These are phyloP conservation scores for Theileria annulata DNA, from an alignment of 169 alveolate species.

Conservation along the genomic window DNA sequence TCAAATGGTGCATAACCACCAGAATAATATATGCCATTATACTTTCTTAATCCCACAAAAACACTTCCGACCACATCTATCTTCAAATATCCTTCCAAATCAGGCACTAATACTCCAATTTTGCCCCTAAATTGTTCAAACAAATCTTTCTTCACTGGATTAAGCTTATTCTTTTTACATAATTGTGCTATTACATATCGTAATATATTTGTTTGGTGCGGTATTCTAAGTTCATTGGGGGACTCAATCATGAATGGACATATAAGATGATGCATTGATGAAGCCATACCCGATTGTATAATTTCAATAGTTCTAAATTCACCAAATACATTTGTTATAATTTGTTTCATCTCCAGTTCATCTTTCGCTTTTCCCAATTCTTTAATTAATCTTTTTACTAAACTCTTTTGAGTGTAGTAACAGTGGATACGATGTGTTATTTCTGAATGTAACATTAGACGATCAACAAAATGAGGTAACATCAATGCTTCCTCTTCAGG, in stretches of 20 bases:
- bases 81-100: neutral
- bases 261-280: constrained; percentile 22
- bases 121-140: neutral
- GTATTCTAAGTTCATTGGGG: constrained; percentile 35
- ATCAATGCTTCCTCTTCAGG: constrained; percentile 22
- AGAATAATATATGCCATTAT: constrained; percentile 43
- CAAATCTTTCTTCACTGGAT: constrained; percentile 2
- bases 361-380: constrained; percentile 13
- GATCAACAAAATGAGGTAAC: constrained; percentile 40
- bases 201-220: constrained; percentile 34
- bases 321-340: constrained; percentile 22
- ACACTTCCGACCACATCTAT: constrained; percentile 49
- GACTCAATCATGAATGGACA: constrained; percentile 70
- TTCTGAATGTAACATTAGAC: constrained; percentile 55
- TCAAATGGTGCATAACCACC: constrained; percentile 67
- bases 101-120: neutral
- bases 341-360: neutral
- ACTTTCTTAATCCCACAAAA: constrained; percentile 55
- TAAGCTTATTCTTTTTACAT: neutral
- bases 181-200: constrained; percentile 15
- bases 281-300: constrained; percentile 32
- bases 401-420: constrained; percentile 33
- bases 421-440: constrained; percentile 64
- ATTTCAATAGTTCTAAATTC: constrained; percentile 32
- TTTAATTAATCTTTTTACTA: constrained; percentile 36